These are phyloP conservation scores for Cryphonectria naterciae DNA, from an alignment of 2,329 filamentous ascomycete species.

Conservation along the genomic window DNA sequence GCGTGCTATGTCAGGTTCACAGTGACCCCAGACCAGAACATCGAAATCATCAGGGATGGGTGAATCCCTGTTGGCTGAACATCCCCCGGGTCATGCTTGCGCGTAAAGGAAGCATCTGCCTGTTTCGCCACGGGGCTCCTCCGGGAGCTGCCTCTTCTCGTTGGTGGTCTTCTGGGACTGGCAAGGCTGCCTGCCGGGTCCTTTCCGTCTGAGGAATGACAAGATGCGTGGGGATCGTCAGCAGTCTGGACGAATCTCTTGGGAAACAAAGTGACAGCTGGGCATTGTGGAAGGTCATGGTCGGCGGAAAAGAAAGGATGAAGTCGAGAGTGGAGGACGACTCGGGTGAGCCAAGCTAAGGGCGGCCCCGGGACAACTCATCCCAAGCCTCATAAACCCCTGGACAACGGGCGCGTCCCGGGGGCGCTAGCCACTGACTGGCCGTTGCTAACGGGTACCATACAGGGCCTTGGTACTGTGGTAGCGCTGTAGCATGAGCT, in stretches of 20 bases:
- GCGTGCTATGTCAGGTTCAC: constrained; percentile 9
- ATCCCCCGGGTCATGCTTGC: background rate
- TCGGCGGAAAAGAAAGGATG: constrained; percentile 19
- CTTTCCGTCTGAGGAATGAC: background rate
- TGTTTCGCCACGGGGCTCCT: too few relatives aligned
- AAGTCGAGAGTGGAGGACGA: constrained; percentile 28
- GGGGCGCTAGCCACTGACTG: background rate
- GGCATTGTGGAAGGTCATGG: background rate
- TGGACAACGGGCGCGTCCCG: background rate
- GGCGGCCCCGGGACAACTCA: background rate
- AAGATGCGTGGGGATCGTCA: background rate
- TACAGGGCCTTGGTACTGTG: background rate
- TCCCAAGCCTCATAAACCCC: background rate
- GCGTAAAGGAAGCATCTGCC: background rate
- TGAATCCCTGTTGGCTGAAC: background rate
- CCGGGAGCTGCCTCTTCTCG: constrained; percentile 1
- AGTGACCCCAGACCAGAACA: constrained; percentile 13
- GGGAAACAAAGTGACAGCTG: background rate
- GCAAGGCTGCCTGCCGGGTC: background rate
- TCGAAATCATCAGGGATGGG: background rate
- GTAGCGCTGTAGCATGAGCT: background rate
- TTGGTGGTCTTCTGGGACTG: background rate
- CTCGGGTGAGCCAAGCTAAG: constrained; percentile 13
- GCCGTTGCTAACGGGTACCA: too few relatives aligned
- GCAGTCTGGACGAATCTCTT: background rate